Base-by-base conservation (phyloP, 2,329 filamentous ascomycete genomes). In the Fusarium euwallaceae region DNA sequence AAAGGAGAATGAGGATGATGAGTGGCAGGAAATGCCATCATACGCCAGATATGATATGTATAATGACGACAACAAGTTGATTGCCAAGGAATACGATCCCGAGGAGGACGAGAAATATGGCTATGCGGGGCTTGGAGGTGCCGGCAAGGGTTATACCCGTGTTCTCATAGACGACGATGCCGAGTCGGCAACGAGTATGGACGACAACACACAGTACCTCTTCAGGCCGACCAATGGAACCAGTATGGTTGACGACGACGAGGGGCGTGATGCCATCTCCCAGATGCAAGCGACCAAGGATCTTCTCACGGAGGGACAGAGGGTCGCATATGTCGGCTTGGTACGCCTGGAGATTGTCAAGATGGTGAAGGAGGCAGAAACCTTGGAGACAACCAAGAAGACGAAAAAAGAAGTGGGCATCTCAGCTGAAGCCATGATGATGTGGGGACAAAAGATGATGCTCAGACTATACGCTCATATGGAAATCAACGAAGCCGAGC, bases 361-460 rank as follows among this genome's bases (percentile, higher is more conserved):
- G 70, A 94, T 99, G 92, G 86, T 92, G 62, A 90, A 90, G 72
- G 92, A 94, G 36, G 81, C 92, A 64, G 91, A 94, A 66, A 82
- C 83, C 12, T 81, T 95, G 43, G 89, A 91, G 70, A 83, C 85
- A 32, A 91, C 88, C 3, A 94, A 88, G 78, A 89, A 87, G 48
- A 89, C 90, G 2, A 97, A 93, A 83, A 98, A 96, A 82, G 86
- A 91, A 51, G 82, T 95, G 12, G 88, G 90, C 34, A 85, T 92
- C 70, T 90, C 93, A 1, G 86, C 91, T 12, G 97, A 98, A 82
- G 90, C 92, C 39, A 92, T 94, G 85, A 93, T 93, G 83, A 98
- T 98, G 93, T 99, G 96, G 96, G 92, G 94, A 66, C 97, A 99
- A 82, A 97, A 97, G 85, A 97, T 98, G 89, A 99, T 99, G 95